Base-by-base conservation (phyloP, 2,329 filamentous ascomycete genomes). In the Zarea fungicola region DNA sequence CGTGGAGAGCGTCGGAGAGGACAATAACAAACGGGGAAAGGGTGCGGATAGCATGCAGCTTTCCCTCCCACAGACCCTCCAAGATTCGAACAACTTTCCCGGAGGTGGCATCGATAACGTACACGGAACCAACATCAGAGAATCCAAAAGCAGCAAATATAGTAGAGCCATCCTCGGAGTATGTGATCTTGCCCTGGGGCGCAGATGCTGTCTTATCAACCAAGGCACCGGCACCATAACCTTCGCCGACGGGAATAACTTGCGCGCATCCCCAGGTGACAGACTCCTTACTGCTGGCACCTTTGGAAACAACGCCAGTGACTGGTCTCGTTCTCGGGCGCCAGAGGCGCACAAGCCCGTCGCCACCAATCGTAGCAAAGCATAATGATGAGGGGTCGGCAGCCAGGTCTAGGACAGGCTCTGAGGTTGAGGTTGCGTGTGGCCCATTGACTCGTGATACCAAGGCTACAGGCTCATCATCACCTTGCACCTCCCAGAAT, bases 341-440 rank as follows among this genome's bases (percentile, higher is more conserved):
- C 93, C 93, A 99, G 41, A 93, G 73, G 32, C 88, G 83, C 31
- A 95, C 79, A 19, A 80, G 70, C 10, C 83, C 84, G 62, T 99
- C 92, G 48, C 84, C 81, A 29, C 92, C 93, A 32, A 96, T 75
- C 2, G 91, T 95, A 8, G 88, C 87, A 63, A 97, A 96, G 40
- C 85, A 82, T 42, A 80, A 71, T 7, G 77, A 76, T 4, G 71
- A 75, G 4, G 88, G 87, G 54, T 91, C 84, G 14, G 85, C 77
- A 3, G 81, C 81, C 6, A 97, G 72, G 56, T 84, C 85, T 26
- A 96, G 77, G 2, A 97, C 77, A 5, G 75, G 70, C 37, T 80
- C 75, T 2, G 73, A 71, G 51, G 71, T 65, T 52, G 67, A 68
- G 48, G 79, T 77, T 51, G 76, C 74, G 66, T 99, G 92, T 14